Evolutionary conservation across 148 eudicot genomes (phyloP), one percentile per base, ranked within the genome.

Genomic region (Diospyros lotus): DNA sequence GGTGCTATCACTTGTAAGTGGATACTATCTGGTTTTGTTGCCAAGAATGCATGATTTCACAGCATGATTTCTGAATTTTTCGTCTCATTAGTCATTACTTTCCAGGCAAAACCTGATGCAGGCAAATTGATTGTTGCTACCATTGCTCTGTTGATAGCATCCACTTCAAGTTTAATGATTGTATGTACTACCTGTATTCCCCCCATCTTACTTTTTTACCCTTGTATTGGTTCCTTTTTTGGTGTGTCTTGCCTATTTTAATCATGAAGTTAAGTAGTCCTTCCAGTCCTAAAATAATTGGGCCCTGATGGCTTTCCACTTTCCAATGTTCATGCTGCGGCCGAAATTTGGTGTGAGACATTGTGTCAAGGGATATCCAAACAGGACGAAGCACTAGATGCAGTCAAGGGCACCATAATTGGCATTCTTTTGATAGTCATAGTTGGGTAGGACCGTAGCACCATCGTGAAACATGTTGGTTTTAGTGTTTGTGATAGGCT

Each of bases 331-430:
- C 67, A 11, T 81, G 40, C 48, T 86, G 88, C 93, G 91, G 98
- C 97, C 95, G 18, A 91, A 87, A 77, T 94, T 88, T 84, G 98
- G 98, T 56, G 98, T 97, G 52, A 84, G 98, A 94, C 80, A 94
- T 94, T 12, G 97, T 91, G 59, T 89, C 97, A 8, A 75, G 88
- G 71, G 97, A 94, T 68, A 82, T 86, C 58, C 74, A 72, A 54
- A 86, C 95, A 55, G 80, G 73, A 83, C 41, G 74, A 79, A 74
- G 94, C 98, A 68, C 72, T 77, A 70, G 74, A 80, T n/a, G 98
- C 85, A 17, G 90, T 94, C 75, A 86, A 75, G 77, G 84, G 60
- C 83, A 94, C 97, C 68, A 88, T 94, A 75, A 78, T 94, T 15
- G 78, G 64, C 51, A 94, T 94, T 54, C 76, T 91, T 76, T 67